Conservation (phyloP, 352 stramenopile genomes). For the Phytophthora tubulina region DNA sequence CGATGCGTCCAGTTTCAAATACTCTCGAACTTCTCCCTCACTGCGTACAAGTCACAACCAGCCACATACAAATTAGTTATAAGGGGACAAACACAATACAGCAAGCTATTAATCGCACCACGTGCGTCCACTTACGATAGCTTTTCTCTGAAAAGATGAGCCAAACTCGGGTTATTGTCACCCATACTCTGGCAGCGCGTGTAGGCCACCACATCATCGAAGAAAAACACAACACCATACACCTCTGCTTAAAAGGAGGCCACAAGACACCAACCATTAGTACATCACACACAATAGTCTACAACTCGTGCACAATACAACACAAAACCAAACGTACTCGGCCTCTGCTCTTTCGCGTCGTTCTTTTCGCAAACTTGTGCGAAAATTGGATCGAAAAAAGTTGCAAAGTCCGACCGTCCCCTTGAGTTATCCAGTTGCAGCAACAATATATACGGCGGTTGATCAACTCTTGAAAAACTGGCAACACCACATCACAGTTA, state of each 20-base stretch:
- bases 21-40: conserved; percentile 35
- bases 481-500: not conserved
- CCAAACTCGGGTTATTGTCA: conserved; percentile 50
- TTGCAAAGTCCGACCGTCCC: conserved; percentile 46
- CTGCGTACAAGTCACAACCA: conserved; percentile 21
- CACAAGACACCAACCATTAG: not conserved
- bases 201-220: conserved; percentile 70
- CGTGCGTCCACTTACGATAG: conserved; percentile 49
- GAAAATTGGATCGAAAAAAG: conserved; percentile 72
- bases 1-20: conserved; percentile 18
- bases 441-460: conserved; percentile 63
- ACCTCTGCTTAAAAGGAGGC: conserved; percentile 48
- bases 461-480: conserved; percentile 44
- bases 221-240: conserved; percentile 73
- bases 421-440: conserved; percentile 50
- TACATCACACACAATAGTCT: not conserved
- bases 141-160: conserved; percentile 40
- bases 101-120: not conserved
- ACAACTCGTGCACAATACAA: not conserved
- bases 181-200: conserved; percentile 69
- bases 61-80: not conserved
- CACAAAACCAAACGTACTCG: conserved; percentile 40
- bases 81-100: not conserved
- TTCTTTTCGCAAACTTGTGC: conserved; percentile 47
- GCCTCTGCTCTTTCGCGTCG: conserved; percentile 18